phyloP scores from a whole-genome alignment of 768 basidiomycete genomes.

The Leccinum truebloodii region DNA sequence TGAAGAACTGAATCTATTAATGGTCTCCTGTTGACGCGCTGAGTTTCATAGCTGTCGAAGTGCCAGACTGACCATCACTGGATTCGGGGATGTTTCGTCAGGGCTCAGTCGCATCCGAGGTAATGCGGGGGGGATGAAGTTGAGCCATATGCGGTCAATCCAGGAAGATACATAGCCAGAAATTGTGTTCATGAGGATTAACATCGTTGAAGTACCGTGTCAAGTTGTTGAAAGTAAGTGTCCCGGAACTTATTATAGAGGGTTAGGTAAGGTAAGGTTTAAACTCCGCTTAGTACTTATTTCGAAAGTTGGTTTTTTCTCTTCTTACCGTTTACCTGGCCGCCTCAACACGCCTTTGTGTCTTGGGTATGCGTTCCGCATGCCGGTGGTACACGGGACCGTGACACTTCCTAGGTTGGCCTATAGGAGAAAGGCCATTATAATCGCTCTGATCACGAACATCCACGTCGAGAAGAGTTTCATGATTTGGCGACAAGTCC shows the following conservation, averaged over 20 bases:
- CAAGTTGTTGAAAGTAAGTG: no score
- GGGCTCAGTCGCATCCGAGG: conserved; percentile 63
- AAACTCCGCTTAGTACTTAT: conserved; percentile 28
- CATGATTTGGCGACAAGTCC: conserved; percentile 71
- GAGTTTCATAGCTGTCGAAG: not conserved
- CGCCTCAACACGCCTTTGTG: conserved; percentile 45
- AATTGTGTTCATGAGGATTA: conserved; percentile 10
- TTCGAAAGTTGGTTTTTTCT: not conserved
- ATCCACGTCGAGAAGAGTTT: conserved; percentile 80
- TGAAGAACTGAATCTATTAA: conserved; percentile 76
- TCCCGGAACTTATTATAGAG: not conserved
- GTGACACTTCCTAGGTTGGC: conserved; percentile 47
- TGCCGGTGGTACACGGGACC: conserved; percentile 46
- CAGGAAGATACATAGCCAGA: conserved; percentile 14
- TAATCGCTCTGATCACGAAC: conserved; percentile 83
- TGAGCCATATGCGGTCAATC: conserved; percentile 25
- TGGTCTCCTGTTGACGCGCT: not conserved
- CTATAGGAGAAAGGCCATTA: conserved; percentile 58
- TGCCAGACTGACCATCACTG: conserved; percentile 59
- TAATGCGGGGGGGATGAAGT: conserved; percentile 42
- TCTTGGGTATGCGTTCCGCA: conserved; percentile 62
- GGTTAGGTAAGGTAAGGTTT: conserved; percentile 7
- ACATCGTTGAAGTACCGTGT: not conserved
- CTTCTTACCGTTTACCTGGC: conserved; percentile 43
- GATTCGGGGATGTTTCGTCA: conserved; percentile 48